phyloP scores from a whole-genome alignment of 2,329 filamentous ascomycete genomes.

The Fusarium torulosum region DNA sequence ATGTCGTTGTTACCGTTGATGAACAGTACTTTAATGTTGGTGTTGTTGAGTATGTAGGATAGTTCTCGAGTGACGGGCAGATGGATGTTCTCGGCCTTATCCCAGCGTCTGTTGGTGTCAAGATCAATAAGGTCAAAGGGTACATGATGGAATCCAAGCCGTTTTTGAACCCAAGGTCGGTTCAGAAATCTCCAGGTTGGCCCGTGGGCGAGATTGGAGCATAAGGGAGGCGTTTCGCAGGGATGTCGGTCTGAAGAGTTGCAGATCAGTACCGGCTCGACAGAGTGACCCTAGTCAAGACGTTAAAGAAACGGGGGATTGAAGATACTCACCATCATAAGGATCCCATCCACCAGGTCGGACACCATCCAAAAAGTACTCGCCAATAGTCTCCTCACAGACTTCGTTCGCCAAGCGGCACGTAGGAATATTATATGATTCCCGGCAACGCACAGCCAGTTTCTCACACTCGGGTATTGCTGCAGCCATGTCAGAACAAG shows the following conservation, averaged over 20 bases:
- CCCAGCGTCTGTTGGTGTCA: constrained; percentile 22
- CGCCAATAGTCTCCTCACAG: constrained; percentile 21
- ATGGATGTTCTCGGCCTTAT: constrained; percentile 10
- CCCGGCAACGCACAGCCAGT: constrained; percentile 5
- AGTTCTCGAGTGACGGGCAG: constrained; percentile 29
- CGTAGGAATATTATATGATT: constrained; percentile 7
- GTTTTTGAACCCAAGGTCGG: constrained; percentile 25
- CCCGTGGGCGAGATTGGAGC: constrained; percentile 26
- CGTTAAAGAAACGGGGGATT: too few relatives aligned
- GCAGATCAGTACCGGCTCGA: too few relatives aligned
- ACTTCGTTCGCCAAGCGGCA: constrained; percentile 27
- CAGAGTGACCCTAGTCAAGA: too few relatives aligned
- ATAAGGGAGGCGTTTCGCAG: constrained; percentile 19
- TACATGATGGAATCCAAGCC: constrained; percentile 18
- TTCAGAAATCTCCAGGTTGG: constrained; percentile 32
- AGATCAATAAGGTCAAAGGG: constrained; percentile 23
- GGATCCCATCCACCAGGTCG: constrained; percentile 33
- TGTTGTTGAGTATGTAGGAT: constrained; percentile 23
- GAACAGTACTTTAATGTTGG: constrained; percentile 9
- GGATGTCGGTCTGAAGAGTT: constrained; percentile 12
- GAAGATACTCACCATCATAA: constrained; percentile 13
- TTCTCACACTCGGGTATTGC: constrained; percentile 29
- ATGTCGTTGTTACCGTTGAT: constrained; percentile 32
- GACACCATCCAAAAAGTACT: constrained; percentile 13
- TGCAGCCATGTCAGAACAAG: constrained; percentile 21